Base-by-base conservation (phyloP, 1,284 basidiomycete genomes). In the Phlebopus sp. region DNA sequence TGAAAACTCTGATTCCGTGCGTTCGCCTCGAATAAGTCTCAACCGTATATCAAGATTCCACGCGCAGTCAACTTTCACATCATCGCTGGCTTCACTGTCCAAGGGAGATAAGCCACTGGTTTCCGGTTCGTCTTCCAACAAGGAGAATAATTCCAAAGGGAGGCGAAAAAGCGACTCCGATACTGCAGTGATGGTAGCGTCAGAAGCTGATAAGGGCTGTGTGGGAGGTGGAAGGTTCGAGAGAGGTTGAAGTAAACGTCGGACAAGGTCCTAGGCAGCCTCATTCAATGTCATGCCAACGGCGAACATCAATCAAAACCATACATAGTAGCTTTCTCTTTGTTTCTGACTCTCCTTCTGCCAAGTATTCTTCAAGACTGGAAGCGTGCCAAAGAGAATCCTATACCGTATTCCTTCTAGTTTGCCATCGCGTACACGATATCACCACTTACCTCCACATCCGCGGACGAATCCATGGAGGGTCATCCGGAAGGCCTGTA, bases 311-410 rank as follows among this genome's bases (percentile, higher is more conserved):
- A 29, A 45, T 21, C 18, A 37, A 39, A 19, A 66, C 78, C 56
- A 9, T 29, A 88, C 86, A 64, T 89, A 88, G 59, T 89, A 89
- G 53, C 73, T 77, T 25, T 82, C 79, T 42, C 86, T 70, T 56
- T 85, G 83, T 53, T 80, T 82, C 41, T 62, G 62, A 37, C 74
- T 70, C 52, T 85, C 81, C 31, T 62, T 65, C n/a, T 67, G 63
- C 86, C 86, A 87, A 7, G 70, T 67, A 3, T 73, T 58, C 62
- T 86, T 87, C 45, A 75, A 59, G 1, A 68, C 58, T 0, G 86
- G 79, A 30, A 86, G 70, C 5, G 77, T 76, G 15, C 83, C 82
- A 42, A 88, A 71, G 38, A 87, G 68, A 29, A 89, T 57, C 58
- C 85, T 88, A 39, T 2, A 14, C 14, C 32, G n/a, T 41, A 17